Conservation (phyloP, 139 green algal species). For the Closterium sp. region DNA sequence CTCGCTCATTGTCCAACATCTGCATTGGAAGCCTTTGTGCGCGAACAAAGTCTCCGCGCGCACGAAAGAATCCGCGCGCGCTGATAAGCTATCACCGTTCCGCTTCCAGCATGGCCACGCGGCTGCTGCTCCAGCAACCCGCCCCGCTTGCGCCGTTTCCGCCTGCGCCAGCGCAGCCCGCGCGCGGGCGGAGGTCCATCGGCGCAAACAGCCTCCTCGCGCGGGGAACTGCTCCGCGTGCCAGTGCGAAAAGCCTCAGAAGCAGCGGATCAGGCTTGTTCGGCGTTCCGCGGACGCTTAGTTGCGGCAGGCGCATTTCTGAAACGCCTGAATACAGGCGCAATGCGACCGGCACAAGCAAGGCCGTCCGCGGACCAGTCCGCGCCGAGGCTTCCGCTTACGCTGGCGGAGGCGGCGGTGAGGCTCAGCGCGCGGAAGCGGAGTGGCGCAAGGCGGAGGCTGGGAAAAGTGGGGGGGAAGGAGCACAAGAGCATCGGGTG, state of each 20-base stretch:
- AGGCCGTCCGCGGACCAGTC: background rate
- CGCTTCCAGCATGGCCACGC: background rate
- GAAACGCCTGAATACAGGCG: background rate
- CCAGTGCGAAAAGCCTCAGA: background rate
- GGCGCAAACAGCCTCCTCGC: background rate
- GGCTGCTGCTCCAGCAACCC: background rate
- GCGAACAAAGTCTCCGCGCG: no score
- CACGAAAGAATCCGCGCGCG: no score
- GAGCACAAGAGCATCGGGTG: no score
- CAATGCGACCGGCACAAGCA: background rate
- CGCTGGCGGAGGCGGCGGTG: background rate
- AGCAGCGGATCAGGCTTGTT: background rate
- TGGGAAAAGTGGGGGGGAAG: no score
- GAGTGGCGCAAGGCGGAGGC: background rate
- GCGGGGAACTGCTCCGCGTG: background rate
- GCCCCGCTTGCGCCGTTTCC: background rate
- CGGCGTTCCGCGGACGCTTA: background rate
- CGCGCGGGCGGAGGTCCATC: background rate
- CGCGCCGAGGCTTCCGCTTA: background rate
- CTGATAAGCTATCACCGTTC: background rate
- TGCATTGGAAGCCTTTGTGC: no score
- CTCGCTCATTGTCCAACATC: no score
- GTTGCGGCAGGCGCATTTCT: background rate
- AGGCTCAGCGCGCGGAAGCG: background rate
- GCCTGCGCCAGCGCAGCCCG: background rate